phyloP scores from a whole-genome alignment of 352 stramenopile genomes.

The Pythium monospermum region DNA sequence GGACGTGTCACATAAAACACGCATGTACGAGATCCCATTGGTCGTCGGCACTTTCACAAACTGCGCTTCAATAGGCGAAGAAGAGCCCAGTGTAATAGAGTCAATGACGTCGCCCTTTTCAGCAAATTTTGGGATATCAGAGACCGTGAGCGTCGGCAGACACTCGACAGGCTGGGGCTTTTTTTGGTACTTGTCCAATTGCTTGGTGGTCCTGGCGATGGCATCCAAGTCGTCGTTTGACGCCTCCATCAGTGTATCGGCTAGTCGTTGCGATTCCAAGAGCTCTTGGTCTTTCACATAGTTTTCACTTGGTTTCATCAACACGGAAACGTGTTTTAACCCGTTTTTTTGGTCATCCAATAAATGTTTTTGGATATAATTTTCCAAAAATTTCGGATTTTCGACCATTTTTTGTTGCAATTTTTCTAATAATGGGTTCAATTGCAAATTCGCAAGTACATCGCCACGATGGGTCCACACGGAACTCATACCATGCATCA shows the following conservation, averaged over 20 bases:
- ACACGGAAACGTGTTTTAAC: conserved; percentile 59
- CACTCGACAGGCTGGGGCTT: conserved; percentile 63
- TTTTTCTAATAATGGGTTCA: conserved; percentile 61
- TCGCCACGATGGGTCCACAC: conserved; percentile 70
- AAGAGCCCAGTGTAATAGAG: conserved; percentile 21
- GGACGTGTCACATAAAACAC: conserved; percentile 59
- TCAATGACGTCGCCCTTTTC: conserved; percentile 51
- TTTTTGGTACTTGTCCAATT: conserved; percentile 64
- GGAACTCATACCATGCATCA: conserved; percentile 69
- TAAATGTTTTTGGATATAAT: conserved; percentile 49
- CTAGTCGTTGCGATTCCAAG: conserved; percentile 43
- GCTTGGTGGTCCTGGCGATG: conserved; percentile 35
- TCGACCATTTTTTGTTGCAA: conserved; percentile 54
- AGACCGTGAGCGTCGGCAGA: conserved; percentile 63
- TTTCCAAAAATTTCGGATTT: conserved; percentile 64
- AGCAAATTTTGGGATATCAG: conserved; percentile 52
- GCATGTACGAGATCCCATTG: conserved; percentile 82
- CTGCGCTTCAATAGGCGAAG: conserved; percentile 21
- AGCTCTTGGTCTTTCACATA: conserved; percentile 61
- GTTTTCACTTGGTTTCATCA: conserved; percentile 64
- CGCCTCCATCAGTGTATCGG: conserved; percentile 32
- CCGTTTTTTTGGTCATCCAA: conserved; percentile 34
- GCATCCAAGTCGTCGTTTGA: conserved; percentile 51
- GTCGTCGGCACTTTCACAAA: conserved; percentile 72
- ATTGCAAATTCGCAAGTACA: conserved; percentile 52